These are phyloP conservation scores for Clausena lansium DNA, from an alignment of 345 rosid genomes.

Conservation along the genomic window DNA sequence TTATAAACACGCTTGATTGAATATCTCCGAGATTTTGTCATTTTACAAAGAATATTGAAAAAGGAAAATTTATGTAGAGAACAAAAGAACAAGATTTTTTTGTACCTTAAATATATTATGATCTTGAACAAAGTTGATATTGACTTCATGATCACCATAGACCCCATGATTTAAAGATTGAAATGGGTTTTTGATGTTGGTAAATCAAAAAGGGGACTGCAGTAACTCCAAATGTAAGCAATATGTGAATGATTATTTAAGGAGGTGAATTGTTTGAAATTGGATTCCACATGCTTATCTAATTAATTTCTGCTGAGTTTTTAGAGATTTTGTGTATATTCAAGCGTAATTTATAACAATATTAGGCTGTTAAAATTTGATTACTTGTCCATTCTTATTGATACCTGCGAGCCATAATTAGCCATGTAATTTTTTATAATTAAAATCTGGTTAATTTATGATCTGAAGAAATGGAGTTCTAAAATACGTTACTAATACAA, in stretches of 20 bases:
- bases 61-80: neutral
- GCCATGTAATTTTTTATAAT: no score
- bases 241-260: neutral
- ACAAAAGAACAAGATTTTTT: neutral
- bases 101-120: slow-evolving; percentile 11
- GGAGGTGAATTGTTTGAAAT: neutral
- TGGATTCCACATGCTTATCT: no score
- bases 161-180: neutral
- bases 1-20: slow-evolving; percentile 7
- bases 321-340: no score
- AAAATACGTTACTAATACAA: no score
- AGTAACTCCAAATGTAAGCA: neutral
- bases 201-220: neutral
- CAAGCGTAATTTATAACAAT: no score
- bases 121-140: slow-evolving; percentile 17
- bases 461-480: neutral
- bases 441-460: neutral
- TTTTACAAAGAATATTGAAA: slow-evolving; percentile 10
- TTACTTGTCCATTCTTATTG: no score
- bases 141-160: slow-evolving; percentile 2
- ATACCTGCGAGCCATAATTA: no score
- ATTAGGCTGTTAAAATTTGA: no score
- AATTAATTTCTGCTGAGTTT: no score
- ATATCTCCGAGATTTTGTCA: slow-evolving; percentile 25
- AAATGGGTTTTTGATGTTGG: neutral